Evolutionary conservation across 306 rosid species (phyloP).

Genomic region (Macrotyloma uniflorum): DNA sequence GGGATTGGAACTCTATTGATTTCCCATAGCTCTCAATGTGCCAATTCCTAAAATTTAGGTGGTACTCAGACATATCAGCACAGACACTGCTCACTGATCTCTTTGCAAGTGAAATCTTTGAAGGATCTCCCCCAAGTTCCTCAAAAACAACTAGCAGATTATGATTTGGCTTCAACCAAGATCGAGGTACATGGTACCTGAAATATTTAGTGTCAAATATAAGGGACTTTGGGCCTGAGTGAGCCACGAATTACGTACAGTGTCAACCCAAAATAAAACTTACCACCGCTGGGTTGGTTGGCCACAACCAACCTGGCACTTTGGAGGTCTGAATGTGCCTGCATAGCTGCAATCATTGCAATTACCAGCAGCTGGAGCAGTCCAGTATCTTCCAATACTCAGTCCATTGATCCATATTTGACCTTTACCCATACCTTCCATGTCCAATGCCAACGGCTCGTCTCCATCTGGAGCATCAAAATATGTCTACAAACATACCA

Average conservation of each 20-base stretch:
- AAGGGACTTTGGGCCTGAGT: constrained; percentile 22
- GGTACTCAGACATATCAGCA: constrained; percentile 90
- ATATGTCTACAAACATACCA: constrained; percentile 58
- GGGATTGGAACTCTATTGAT: constrained; percentile 72
- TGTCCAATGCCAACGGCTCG: constrained; percentile 91
- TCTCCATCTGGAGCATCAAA: constrained; percentile 89
- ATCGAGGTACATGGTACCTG: constrained; percentile 98
- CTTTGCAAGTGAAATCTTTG: constrained; percentile 77
- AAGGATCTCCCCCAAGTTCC: constrained; percentile 96
- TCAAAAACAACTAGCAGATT: constrained; percentile 88
- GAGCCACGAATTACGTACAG: constrained; percentile 18
- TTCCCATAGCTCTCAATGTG: constrained; percentile 88
- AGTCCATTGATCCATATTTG: constrained; percentile 96
- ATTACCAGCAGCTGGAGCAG: constrained; percentile 73
- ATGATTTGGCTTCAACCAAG: constrained; percentile 87
- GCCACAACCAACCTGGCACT: constrained; percentile 94
- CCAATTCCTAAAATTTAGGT: constrained; percentile 92
- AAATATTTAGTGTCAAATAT: constrained; percentile 29
- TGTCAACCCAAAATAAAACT: constrained; percentile 45
- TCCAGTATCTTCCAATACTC: constrained; percentile 98
- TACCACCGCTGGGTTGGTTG: constrained; percentile 92
- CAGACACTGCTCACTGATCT: constrained; percentile 85
- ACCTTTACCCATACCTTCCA: constrained; percentile 98
- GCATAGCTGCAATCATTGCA: constrained; percentile 79
- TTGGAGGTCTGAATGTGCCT: constrained; percentile 76